These are phyloP conservation scores for Debaryomyces sp. DNA, from an alignment of 1,139 yeast genomes.

Conservation along the genomic window DNA sequence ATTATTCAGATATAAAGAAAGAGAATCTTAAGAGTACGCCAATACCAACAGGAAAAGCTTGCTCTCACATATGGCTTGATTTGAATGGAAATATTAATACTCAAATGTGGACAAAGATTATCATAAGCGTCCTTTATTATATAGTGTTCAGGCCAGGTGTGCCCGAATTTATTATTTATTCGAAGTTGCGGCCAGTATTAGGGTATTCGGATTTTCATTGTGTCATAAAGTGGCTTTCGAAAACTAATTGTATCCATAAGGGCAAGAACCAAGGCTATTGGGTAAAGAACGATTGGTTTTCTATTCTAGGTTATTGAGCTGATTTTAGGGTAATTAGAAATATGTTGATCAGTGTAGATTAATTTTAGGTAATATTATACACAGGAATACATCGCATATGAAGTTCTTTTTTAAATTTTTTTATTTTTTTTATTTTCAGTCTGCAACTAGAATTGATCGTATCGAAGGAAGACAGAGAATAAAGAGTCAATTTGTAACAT, in stretches of 20 bases:
- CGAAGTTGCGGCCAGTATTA: slow-evolving; percentile 42
- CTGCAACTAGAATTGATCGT: neutral
- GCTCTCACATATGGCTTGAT: slow-evolving; percentile 75
- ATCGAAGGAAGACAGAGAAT: neutral
- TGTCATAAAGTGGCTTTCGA: slow-evolving; percentile 60
- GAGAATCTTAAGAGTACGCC: slow-evolving; percentile 20
- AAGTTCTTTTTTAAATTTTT: neutral
- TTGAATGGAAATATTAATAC: slow-evolving; percentile 60
- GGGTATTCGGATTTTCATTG: slow-evolving; percentile 52
- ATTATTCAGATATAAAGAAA: neutral
- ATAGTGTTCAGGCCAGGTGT: slow-evolving; percentile 74
- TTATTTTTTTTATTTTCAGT: slow-evolving; percentile 1
- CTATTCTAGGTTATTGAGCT: slow-evolving; percentile 29
- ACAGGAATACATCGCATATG: slow-evolving; percentile 1
- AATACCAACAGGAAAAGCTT: slow-evolving; percentile 63
- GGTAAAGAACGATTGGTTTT: slow-evolving; percentile 58
- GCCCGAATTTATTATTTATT: slow-evolving; percentile 32
- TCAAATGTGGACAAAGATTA: slow-evolving; percentile 59
- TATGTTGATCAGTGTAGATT: neutral
- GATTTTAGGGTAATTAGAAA: neutral
- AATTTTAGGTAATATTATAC: neutral
- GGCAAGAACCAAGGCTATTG: slow-evolving; percentile 52
- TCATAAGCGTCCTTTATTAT: slow-evolving; percentile 50
- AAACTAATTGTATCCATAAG: slow-evolving; percentile 39
- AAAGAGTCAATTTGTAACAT: neutral